These are phyloP conservation scores for Lachancea dasiensis DNA, from an alignment of 805 yeast species.

Conservation along the genomic window DNA sequence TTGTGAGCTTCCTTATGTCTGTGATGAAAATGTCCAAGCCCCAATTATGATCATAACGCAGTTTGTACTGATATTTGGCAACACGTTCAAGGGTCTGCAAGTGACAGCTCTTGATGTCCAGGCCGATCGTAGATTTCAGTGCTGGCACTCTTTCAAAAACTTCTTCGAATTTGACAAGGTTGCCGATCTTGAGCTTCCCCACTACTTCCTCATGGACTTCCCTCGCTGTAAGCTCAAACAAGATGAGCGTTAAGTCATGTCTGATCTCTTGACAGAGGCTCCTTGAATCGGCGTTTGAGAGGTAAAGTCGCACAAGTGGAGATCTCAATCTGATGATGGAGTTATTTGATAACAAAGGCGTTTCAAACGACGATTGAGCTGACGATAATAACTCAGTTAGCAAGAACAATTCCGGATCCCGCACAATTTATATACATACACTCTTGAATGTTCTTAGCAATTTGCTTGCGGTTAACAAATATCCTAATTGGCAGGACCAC, in stretches of 20 bases:
- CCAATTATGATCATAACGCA: constrained; percentile 28
- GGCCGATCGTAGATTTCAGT: not conserved
- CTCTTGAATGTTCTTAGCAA: constrained; percentile 18
- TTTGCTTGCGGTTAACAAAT: constrained; percentile 27
- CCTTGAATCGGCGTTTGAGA: constrained; percentile 29
- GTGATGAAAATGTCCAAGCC: constrained; percentile 27
- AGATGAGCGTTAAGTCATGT: constrained; percentile 23
- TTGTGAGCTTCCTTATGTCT: constrained; percentile 20
- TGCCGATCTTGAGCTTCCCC: constrained; percentile 24
- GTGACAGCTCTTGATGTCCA: constrained; percentile 11
- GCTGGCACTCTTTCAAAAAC: constrained; percentile 5
- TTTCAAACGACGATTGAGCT: constrained; percentile 24
- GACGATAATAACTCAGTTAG: too few species aligned
- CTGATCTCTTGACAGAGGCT: constrained; percentile 23
- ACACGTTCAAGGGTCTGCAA: constrained; percentile 23
- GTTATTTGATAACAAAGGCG: constrained; percentile 32
- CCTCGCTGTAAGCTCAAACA: constrained; percentile 27
- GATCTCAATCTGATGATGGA: constrained; percentile 31
- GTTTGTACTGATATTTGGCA: constrained; percentile 22
- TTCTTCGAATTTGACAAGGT: constrained; percentile 19
- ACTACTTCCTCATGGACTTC: constrained; percentile 16
- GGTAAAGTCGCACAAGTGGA: constrained; percentile 23
- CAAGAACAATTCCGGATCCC: too few species aligned
- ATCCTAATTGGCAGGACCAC: constrained; percentile 23
- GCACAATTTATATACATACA: constrained; percentile 8